Evolutionary conservation across 2,329 filamentous ascomycete genomes (phyloP), one percentile per base, ranked within the genome.

Genomic region (Neofusicoccum parvum): DNA sequence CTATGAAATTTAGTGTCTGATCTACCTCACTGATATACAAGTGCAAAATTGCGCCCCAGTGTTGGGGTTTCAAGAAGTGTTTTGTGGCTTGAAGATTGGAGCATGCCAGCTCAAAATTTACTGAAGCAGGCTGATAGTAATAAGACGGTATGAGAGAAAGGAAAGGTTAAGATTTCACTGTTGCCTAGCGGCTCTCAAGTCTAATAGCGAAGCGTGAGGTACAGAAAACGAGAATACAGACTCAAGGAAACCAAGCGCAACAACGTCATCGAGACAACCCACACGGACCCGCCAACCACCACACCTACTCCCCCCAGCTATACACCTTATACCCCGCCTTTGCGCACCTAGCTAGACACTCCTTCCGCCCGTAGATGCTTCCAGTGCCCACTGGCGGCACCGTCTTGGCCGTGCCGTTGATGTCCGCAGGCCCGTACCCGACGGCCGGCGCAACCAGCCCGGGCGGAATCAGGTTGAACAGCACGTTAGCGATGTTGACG

Each of bases 371-470:
- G 59, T 74, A 74, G 43, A 78, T 78, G 39, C 76, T 75, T 3
- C 81, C 81, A 0, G 80, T 81, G 3, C 80, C 81, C 2, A 81
- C 72, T 0, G 71, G 68, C 7, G 77, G 74, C 50, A 82, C 77
- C 3, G 69, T 68, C 14, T 66, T 70, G 5, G 73, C 72, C 1
- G 76, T 70, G 6, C 70, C 68, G 14, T 75, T 72, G 36, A 73
- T 72, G 34, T 78, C 70, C 10, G 79, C 37, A 2, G 71, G 69
- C 14, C 70, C 69, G 59, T 76, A 69, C 12, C 81, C 81, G 41
- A 83, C 80, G 0, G 79, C 79, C 20, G 81, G 81, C 12, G 74
- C 75, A 6, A 83, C 74, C 48, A 83, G 76, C 14, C 80, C 78
- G 3, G 68, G 66, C 0, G 80, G 80, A 36, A 79, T 68, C 9